Evolutionary conservation across 306 rosid species (phyloP).

Genomic region (Quercus dentata): DNA sequence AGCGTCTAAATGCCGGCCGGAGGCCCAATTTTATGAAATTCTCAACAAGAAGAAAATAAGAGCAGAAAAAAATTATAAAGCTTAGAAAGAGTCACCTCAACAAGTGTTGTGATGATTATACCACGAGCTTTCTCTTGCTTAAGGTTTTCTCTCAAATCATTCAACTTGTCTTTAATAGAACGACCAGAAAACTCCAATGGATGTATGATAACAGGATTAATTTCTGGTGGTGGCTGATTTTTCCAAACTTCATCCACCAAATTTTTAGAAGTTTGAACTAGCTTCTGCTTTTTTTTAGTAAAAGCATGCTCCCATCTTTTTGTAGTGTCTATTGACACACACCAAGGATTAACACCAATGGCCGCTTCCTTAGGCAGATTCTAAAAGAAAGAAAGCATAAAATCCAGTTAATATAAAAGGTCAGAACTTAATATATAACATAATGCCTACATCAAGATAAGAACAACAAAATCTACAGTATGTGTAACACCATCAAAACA

Average conservation of each 20-base stretch:
- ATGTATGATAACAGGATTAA: conserved; percentile 63
- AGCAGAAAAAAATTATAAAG: no score
- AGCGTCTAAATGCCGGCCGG: no score
- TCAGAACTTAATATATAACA: background rate
- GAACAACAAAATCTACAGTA: background rate
- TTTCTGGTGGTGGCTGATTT: conserved; percentile 54
- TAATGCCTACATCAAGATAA: background rate
- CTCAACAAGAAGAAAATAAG: no score
- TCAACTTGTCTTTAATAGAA: conserved; percentile 75
- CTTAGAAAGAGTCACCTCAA: conserved; percentile 43
- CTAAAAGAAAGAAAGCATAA: conserved; percentile 37
- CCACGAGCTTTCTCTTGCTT: conserved; percentile 53
- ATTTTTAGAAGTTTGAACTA: conserved; percentile 73
- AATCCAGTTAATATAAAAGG: background rate
- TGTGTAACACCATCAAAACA: background rate
- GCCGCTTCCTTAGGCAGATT: conserved; percentile 65
- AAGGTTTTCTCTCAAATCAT: conserved; percentile 65
- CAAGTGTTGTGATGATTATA: conserved; percentile 74
- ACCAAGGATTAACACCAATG: conserved; percentile 94
- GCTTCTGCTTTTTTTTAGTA: conserved; percentile 65
- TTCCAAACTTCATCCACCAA: conserved; percentile 95
- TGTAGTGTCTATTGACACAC: conserved; percentile 78
- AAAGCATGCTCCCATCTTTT: conserved; percentile 80
- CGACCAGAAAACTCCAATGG: conserved; percentile 70
- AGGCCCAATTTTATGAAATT: no score